These are phyloP conservation scores for Ogataea glucozyma DNA, from an alignment of 805 yeast genomes.

Conservation along the genomic window DNA sequence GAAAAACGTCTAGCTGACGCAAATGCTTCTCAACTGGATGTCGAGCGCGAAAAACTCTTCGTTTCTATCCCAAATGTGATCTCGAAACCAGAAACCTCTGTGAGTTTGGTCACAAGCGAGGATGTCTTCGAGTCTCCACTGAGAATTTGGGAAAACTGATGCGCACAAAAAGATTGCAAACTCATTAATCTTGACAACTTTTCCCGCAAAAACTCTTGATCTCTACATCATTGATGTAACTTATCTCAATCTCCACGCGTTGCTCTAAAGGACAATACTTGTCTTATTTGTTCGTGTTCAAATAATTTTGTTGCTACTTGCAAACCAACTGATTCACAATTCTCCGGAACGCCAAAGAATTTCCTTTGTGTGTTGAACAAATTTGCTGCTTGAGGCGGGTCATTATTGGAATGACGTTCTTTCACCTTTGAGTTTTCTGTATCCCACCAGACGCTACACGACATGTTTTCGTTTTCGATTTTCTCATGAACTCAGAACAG, in stretches of 20 bases:
- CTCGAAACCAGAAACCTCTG: conserved; percentile 10
- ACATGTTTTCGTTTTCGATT: too few species aligned
- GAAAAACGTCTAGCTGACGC: conserved; percentile 12
- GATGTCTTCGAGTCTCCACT: conserved; percentile 8
- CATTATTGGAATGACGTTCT: neutral
- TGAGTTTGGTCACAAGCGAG: conserved; percentile 7
- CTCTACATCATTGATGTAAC: neutral
- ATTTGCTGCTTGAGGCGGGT: neutral
- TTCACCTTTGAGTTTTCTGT: neutral
- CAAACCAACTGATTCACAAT: neutral
- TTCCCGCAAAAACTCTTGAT: neutral
- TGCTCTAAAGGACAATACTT: conserved; percentile 4
- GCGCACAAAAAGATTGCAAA: too few species aligned
- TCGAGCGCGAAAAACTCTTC: conserved; percentile 13
- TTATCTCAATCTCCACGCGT: neutral
- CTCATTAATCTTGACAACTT: too few species aligned
- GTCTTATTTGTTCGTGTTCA: neutral
- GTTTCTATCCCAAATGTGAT: conserved; percentile 5
- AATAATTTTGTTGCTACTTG: conserved; percentile 1
- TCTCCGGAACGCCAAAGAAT: neutral
- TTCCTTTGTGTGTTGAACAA: neutral
- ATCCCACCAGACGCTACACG: neutral
- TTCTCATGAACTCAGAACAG: too few species aligned
- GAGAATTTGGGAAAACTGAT: conserved; percentile 8
- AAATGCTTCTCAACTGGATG: conserved; percentile 8